Conservation (phyloP, 106 monocot species). For the Allium fistulosum region DNA sequence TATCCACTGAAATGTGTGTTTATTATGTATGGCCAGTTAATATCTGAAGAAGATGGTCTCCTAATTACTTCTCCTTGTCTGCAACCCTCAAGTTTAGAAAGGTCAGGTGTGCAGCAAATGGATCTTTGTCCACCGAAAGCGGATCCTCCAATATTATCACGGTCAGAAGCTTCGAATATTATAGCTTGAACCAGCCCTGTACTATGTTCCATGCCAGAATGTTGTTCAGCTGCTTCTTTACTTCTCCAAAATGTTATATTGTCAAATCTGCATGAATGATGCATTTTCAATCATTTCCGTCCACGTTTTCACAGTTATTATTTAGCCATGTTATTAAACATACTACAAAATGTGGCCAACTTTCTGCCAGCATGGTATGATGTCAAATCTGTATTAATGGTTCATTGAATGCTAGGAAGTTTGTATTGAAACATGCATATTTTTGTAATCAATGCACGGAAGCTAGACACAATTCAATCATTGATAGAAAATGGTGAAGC, state of each 20-base stretch:
- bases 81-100: constrained; percentile 89
- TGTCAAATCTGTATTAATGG: too few species aligned
- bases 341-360: too few species aligned
- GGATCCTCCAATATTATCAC: constrained; percentile 94
- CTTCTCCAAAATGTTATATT: constrained; percentile 81
- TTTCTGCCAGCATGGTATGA: too few species aligned
- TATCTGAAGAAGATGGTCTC: constrained; percentile 59
- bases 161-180: constrained; percentile 87
- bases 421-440: too few species aligned
- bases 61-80: constrained; percentile 84
- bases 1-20: constrained; percentile 66
- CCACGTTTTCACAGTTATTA: too few species aligned
- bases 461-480: too few species aligned
- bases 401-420: too few species aligned
- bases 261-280: constrained; percentile 47
- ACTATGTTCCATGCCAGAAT: constrained; percentile 70
- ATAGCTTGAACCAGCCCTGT: constrained; percentile 84
- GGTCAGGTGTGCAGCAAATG: constrained; percentile 97
- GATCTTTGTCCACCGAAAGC: constrained; percentile 93
- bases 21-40: constrained; percentile 64
- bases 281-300: too few species aligned
- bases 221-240: constrained; percentile 61
- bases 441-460: too few species aligned
- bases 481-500: too few species aligned
- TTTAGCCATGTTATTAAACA: neutral